Conservation (phyloP, 176 grass and related monocot genomes). For the Musa acuminata region DNA sequence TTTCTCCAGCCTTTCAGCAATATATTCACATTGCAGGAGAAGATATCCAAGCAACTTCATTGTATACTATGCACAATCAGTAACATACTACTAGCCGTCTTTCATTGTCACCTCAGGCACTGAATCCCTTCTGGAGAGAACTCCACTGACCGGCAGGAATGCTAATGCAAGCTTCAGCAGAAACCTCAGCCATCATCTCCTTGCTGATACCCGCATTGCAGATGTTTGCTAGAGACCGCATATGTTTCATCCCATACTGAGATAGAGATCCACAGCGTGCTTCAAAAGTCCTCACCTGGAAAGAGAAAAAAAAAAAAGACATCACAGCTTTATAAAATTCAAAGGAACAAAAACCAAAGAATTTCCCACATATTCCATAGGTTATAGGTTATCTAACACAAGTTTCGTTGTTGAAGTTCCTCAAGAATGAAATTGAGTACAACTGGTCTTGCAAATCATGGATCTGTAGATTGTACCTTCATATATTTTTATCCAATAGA, state of each 20-base stretch:
- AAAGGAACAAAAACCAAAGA: no score
- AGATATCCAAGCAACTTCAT: not conserved
- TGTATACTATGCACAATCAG: not conserved
- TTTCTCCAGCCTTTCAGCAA: not conserved
- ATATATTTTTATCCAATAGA: no score
- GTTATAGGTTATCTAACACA: no score
- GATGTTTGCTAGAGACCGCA: constrained; percentile 81
- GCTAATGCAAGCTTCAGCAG: constrained; percentile 56
- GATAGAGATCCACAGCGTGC: constrained; percentile 67
- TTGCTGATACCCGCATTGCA: constrained; percentile 57
- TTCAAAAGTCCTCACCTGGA: constrained; percentile 78
- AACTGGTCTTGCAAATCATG: no score
- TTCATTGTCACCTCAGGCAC: constrained; percentile 36
- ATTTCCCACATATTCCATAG: no score
- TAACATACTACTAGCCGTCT: not conserved
- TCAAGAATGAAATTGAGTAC: no score
- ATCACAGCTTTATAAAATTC: no score
- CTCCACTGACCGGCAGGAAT: constrained; percentile 78
- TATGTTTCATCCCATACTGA: constrained; percentile 99
- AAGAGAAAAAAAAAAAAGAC: constrained; percentile 17
- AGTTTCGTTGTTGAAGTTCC: no score
- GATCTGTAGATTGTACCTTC: no score
- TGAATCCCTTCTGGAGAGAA: constrained; percentile 65
- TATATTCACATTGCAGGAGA: not conserved
- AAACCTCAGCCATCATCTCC: constrained; percentile 45